Evolutionary conservation across 768 basidiomycete genomes (phyloP), one percentile per base, ranked within the genome.

Genomic region (Trametes sanguinea): DNA sequence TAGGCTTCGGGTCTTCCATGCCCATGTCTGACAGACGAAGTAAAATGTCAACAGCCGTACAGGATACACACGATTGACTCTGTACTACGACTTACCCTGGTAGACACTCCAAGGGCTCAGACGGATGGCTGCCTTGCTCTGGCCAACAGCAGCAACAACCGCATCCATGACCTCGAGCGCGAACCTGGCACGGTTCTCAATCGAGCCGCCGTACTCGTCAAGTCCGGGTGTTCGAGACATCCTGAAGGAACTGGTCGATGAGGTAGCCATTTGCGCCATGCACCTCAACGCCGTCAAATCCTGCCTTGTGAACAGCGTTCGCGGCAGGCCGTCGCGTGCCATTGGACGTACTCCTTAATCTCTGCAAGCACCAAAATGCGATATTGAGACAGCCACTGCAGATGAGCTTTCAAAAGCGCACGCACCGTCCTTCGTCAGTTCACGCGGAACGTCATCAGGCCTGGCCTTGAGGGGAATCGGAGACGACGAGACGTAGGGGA

Each of bases 1-100:
- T 82, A 0, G 85, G 83, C 3, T 78, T 72, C 0, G 85, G 86
- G 60, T 88, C 78, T 3, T 68, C 63, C 82, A 85, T 83, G 6
- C 76, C 70, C 83, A 87, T 84, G 6, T 47, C 70, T 66, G 35
- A 54, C 17, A 4, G 30, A 6, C 27, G 13, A 4, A n/a, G 4
- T n/a, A 29, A 1, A 22, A 50, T 22, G 29, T 30, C 48, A 11
- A 32, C 29, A 50, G 29, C 3, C 13, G 3, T 2, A 29, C 10
- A 8, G 6, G 16, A 10, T 32, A n/a, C 6, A 4, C 11, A 32
- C 29, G 11, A 22, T 7, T 3, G 6, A 10, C 8, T 50, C 2
- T 27, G 11, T 0, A 44, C 6, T 8, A 32, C 16, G 1, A 22
- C 32, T 42, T 4, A 62, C 61, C 61, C 32, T 63, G 62, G 52